Conservation (phyloP, 768 basidiomycete genomes). For the Xanthoconium purpureum region DNA sequence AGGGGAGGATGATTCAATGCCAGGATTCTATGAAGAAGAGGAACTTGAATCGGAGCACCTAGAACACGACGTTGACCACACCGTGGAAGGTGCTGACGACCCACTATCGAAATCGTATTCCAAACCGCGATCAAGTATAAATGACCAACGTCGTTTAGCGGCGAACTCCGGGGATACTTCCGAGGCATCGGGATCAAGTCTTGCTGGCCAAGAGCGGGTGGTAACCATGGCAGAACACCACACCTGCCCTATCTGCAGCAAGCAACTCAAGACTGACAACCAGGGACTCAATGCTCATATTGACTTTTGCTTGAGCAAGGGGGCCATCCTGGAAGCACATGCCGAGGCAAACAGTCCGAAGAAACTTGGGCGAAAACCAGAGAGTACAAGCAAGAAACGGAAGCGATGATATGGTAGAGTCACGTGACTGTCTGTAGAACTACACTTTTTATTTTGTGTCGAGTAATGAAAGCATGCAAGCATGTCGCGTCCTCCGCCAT, state of each 20-base stretch:
- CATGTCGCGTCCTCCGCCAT: conserved; percentile 22
- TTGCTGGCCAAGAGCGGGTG: conserved; percentile 14
- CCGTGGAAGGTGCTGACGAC: conserved; percentile 9
- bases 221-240: conserved; percentile 23
- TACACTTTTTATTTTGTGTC: background rate
- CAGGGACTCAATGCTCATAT: conserved; percentile 80
- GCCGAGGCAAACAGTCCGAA: conserved; percentile 23
- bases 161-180: background rate
- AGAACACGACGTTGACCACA: conserved; percentile 3
- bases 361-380: conserved; percentile 7
- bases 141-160: background rate
- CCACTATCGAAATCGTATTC: background rate
- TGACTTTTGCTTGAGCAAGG: conserved; percentile 82
- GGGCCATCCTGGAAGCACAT: conserved; percentile 73
- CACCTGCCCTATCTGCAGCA: conserved; percentile 71
- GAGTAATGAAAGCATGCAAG: conserved; percentile 22
- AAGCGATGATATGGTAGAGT: conserved; percentile 13
- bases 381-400: conserved; percentile 12
- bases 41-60: conserved; percentile 26
- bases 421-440: conserved; percentile 16
- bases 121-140: conserved; percentile 14
- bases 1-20: conserved; percentile 41
- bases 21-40: conserved; percentile 52
- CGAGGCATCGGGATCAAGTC: conserved; percentile 16
- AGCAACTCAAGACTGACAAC: conserved; percentile 65